Base-by-base conservation (phyloP, 192 early-diverging fungal genomes). In the Haplosporangium gracile region DNA sequence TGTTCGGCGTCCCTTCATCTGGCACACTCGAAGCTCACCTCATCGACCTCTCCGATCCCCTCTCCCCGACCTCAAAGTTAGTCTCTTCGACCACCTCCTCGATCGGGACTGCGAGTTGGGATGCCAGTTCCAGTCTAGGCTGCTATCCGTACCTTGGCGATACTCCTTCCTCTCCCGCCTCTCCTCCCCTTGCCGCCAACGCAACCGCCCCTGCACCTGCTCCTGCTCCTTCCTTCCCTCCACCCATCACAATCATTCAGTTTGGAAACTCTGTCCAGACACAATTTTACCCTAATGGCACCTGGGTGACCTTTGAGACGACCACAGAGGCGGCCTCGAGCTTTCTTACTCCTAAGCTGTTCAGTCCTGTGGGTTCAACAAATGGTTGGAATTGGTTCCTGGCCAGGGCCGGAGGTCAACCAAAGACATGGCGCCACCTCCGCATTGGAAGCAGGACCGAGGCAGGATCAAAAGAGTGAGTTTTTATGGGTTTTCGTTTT, bases 251-350 rank as follows among this genome's bases (percentile, higher is more conserved):
- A 22, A 29, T 86, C 36, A 6, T 86, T 2, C 84, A 86, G 47
- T 86, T 86, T 45, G 84, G 79, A 1, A 81, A 34, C n/a, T 68
- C 75, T 8, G 26, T 78, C 0, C 79, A 86, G 70, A 65, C 74
- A 18, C 15, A 74, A n/a, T 86, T 86, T 69, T 81, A 40, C 32
- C 79, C 84, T 24, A 81, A 86, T 34, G 84, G 84, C 20, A 86
- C 84, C 36, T 86, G 84, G 84, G 20, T 55, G 6, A 80, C 43
- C 1, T 40, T 79, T 42, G 71, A 55, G 32, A 57, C 57, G 11
- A 65, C 68, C 45, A 43, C 71, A 5, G 79, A 42, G 29, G 42
- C 84, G 0, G 13, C 36, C 4, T 4, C 81, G 0, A 24, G 77
- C n/a, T 86, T 81, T 65, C 20, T 70, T n/a, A 81, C 79, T 49